Evolutionary conservation across 116 monocot species (phyloP), one percentile per base, ranked within the genome.

Genomic region (Trichopus zeylanicus): DNA sequence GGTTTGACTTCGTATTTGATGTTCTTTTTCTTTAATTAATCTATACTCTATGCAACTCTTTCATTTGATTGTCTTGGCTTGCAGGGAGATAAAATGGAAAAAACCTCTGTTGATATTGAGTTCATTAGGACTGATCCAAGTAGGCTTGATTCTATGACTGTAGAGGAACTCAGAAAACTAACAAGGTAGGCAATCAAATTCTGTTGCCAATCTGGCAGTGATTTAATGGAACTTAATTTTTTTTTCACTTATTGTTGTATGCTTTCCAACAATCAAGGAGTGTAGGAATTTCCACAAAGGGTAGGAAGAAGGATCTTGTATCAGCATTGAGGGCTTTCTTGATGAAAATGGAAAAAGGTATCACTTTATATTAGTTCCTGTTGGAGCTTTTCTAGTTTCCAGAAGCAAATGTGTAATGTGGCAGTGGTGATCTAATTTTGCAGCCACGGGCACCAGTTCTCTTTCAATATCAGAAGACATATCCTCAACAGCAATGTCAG

Each of bases 241-340:
- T 51, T n/a, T 21, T 18, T 1, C 4, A 30, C 28, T 23, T 16
- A 16, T 31, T 29, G 22, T 56, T 24, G 18, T 26, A 21, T 51
- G 20, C 32, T 57, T 20, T 53, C 2, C 56, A 20, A 37, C n/a
- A 27, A 22, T 35, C 5, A 23, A 77, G 77, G 53, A 63, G 62
- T 31, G 67, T 52, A 52, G 63, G 67, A 25, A 61, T 77, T 53
- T 57, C 62, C 35, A 33, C 35, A 2, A 77, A 77, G 46, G 72
- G 77, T 48, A 57, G 24, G 12, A 72, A 77, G 46, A 35, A 71
- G 32, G 77, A 77, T 26, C 67, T 77, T 3, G 34, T 77, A 18
- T 57, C 72, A 35, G 71, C 77, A 0, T 48, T 77, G 29, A 51
- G 16, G 24, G 51, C 33, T 30, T 77, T 66, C 31, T 57, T 53